phyloP scores from a whole-genome alignment of 768 basidiomycete species.

The Epithele typhae region DNA sequence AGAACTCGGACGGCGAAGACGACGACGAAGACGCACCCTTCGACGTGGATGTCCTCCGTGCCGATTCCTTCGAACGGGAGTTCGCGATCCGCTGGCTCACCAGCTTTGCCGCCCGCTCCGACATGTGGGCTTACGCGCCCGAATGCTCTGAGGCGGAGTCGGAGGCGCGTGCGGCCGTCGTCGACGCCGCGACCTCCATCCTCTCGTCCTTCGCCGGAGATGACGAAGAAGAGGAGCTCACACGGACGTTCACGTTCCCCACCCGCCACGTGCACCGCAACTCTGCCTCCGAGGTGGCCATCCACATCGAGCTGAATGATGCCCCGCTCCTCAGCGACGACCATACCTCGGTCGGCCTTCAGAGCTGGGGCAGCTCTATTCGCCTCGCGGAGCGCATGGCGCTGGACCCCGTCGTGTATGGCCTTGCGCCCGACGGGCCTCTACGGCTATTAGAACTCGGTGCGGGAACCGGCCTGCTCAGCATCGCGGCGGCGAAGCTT shows the following conservation, averaged over 20 bases:
- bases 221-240: conserved; percentile 40
- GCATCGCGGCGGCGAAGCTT: conserved; percentile 58
- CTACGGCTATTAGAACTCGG: conserved; percentile 68
- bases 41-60: conserved; percentile 44
- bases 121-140: conserved; percentile 38
- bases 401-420: conserved; percentile 39
- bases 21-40: conserved; percentile 26
- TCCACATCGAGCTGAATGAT: conserved; percentile 63
- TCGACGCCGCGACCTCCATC: conserved; percentile 58
- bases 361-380: conserved; percentile 82
- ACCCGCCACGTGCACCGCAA: conserved; percentile 4
- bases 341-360: conserved; percentile 77
- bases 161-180: conserved; percentile 35
- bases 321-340: conserved; percentile 59
- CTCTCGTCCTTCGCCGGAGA: conserved; percentile 47
- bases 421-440: conserved; percentile 17
- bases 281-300: not conserved
- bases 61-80: conserved; percentile 62
- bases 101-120: conserved; percentile 58
- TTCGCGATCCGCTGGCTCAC: conserved; percentile 75
- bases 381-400: conserved; percentile 64
- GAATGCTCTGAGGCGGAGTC: conserved; percentile 31
- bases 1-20: conserved; percentile 42
- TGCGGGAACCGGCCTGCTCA: conserved; percentile 81
- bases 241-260: conserved; percentile 50